Percentiles rank a stretch among this genome's conserved stretches.
Evolutionary conservation across 2,329 filamentous ascomycete species (phyloP).

Genomic region (Pleurostoma richardsiae): DNA sequence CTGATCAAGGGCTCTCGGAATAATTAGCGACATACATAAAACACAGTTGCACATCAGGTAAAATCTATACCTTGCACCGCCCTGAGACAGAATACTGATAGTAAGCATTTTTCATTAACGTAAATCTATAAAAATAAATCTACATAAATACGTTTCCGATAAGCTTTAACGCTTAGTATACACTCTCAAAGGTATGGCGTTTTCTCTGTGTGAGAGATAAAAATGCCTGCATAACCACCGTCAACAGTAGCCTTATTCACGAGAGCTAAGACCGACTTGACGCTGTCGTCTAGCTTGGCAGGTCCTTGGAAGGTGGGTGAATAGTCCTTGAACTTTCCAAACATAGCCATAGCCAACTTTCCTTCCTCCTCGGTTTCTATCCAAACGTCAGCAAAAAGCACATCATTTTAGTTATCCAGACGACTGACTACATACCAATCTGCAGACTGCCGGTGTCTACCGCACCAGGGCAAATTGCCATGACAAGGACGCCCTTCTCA

Average conservation of each 20-base stretch:
- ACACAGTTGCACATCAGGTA: no score
- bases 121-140: no score
- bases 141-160: no score
- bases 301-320: conserved; percentile 33
- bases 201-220: conserved; percentile 48
- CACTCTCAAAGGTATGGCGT: conserved; percentile 42
- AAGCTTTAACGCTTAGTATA: neutral
- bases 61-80: no score
- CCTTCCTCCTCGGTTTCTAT: conserved; percentile 19
- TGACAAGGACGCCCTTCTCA: conserved; percentile 44
- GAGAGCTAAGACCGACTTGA: conserved; percentile 25
- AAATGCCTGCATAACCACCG: conserved; percentile 40
- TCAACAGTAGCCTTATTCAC: conserved; percentile 33
- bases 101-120: no score
- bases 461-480: conserved; percentile 46
- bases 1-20: no score
- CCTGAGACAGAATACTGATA: no score
- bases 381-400: neutral
- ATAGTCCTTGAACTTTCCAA: conserved; percentile 25
- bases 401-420: neutral
- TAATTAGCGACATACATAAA: no score
- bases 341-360: conserved; percentile 14
- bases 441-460: conserved; percentile 34
- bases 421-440: conserved; percentile 13
- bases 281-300: conserved; percentile 26